These are phyloP conservation scores for Millerozyma miso DNA, from an alignment of 805 yeast genomes.

Conservation along the genomic window DNA sequence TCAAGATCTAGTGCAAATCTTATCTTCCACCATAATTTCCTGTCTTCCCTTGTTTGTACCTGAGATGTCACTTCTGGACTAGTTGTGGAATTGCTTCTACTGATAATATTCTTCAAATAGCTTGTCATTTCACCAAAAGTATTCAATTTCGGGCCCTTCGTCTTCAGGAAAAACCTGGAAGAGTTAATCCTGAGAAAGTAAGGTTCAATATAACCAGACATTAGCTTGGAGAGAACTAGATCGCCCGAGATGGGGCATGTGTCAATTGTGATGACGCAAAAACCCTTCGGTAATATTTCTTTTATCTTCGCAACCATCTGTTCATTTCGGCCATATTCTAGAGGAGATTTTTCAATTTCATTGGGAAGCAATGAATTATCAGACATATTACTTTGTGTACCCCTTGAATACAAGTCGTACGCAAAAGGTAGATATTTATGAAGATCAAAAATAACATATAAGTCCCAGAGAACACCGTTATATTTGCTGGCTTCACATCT, in stretches of 20 bases:
- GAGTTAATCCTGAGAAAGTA: constrained; percentile 51
- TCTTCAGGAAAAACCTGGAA: neutral
- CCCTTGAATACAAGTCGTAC: constrained; percentile 16
- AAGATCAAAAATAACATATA: constrained; percentile 19
- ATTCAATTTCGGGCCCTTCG: neutral
- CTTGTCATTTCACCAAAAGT: constrained; percentile 41
- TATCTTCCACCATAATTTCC: constrained; percentile 74
- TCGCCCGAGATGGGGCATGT: constrained; percentile 55
- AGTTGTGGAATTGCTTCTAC: constrained; percentile 59
- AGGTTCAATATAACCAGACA: constrained; percentile 32
- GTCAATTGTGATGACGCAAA: constrained; percentile 63
- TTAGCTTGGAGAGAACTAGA: constrained; percentile 46
- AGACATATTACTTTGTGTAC: neutral
- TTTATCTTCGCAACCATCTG: constrained; percentile 7
- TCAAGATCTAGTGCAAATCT: constrained; percentile 59
- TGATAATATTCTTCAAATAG: constrained; percentile 43
- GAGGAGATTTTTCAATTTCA: constrained; percentile 1
- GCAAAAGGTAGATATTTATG: constrained; percentile 15
- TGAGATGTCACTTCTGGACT: constrained; percentile 46
- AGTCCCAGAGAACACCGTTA: constrained; percentile 7
- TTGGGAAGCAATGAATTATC: constrained; percentile 10
- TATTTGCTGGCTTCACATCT: constrained; percentile 7
- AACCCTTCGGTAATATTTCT: constrained; percentile 23
- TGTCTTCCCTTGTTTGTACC: constrained; percentile 54
- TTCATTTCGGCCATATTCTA: neutral